Evolutionary conservation across 805 yeast genomes (phyloP).

Genomic region (Myxozyma nipponensis): DNA sequence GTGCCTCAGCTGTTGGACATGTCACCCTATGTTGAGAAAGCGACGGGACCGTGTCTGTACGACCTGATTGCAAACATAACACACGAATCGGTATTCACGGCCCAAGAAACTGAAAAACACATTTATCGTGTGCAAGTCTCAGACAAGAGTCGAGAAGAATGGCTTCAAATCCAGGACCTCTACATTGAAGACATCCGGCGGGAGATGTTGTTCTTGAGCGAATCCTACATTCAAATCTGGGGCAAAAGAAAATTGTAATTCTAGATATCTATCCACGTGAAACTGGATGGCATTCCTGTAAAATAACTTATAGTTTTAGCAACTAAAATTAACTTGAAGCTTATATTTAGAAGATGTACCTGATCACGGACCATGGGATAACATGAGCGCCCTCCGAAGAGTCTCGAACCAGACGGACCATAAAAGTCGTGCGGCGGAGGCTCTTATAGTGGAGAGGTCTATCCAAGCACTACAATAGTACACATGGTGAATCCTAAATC

Average conservation of each 20-base stretch:
- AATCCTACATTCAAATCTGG: constrained; percentile 65
- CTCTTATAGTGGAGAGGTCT: too few species aligned
- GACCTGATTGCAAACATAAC: constrained; percentile 50
- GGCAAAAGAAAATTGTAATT: background rate
- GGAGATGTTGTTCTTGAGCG: constrained; percentile 59
- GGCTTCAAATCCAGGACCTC: constrained; percentile 60
- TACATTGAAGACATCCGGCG: constrained; percentile 46
- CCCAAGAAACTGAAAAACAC: constrained; percentile 35
- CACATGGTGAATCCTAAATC: background rate
- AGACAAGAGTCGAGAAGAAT: constrained; percentile 43
- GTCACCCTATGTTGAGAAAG: constrained; percentile 34
- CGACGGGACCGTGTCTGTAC: constrained; percentile 37
- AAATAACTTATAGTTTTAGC: too few species aligned
- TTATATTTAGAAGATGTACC: constrained; percentile 6
- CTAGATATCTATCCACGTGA: too few species aligned
- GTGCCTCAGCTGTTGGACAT: constrained; percentile 43
- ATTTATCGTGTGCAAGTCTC: constrained; percentile 51
- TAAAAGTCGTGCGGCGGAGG: background rate
- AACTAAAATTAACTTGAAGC: too few species aligned
- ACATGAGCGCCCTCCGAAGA: background rate
- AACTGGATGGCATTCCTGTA: too few species aligned
- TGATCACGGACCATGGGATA: background rate
- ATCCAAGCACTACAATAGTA: background rate
- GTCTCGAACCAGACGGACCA: background rate
- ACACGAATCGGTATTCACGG: constrained; percentile 34